These are phyloP conservation scores for Aspergillus sp. DNA, from an alignment of 2,329 filamentous ascomycete species.

Conservation along the genomic window DNA sequence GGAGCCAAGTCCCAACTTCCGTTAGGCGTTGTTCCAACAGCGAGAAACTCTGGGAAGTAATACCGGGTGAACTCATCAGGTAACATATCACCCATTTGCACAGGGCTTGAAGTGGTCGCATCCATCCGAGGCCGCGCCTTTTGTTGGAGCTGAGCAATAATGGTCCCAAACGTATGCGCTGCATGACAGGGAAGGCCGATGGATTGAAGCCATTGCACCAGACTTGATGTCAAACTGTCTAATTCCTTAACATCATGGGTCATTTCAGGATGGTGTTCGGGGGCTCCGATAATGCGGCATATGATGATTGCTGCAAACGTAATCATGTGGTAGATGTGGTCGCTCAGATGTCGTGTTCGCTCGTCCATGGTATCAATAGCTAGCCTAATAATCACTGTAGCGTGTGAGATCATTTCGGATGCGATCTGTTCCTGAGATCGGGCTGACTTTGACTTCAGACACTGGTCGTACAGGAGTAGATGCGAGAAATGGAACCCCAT, in stretches of 20 bases:
- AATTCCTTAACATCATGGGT: slow-evolving; percentile 35
- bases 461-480: slow-evolving; percentile 42
- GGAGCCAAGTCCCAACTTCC: slow-evolving; percentile 31
- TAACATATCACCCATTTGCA: slow-evolving; percentile 3
- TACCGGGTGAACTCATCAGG: slow-evolving; percentile 24
- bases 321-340: slow-evolving; percentile 51
- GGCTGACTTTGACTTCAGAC: slow-evolving; percentile 35
- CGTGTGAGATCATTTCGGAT: slow-evolving; percentile 44
- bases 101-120: too few relatives aligned
- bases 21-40: slow-evolving; percentile 26
- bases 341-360: slow-evolving; percentile 45
- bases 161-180: slow-evolving; percentile 41
- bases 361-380: slow-evolving; percentile 47
- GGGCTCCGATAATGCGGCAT: slow-evolving; percentile 37
- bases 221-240: slow-evolving; percentile 32
- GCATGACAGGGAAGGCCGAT: slow-evolving; percentile 46
- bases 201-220: slow-evolving; percentile 42
- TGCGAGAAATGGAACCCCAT: slow-evolving; percentile 50
- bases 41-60: slow-evolving; percentile 34
- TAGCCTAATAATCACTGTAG: slow-evolving; percentile 40
- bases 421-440: slow-evolving; percentile 36
- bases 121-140: slow-evolving; percentile 33
- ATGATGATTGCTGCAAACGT: slow-evolving; percentile 41
- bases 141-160: slow-evolving; percentile 32
- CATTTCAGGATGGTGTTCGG: slow-evolving; percentile 33